Percentiles rank a stretch among this genome's conserved stretches.
These are phyloP conservation scores for Colletotrichum acutatum DNA, from an alignment of 2,329 filamentous ascomycete species.

Conservation along the genomic window DNA sequence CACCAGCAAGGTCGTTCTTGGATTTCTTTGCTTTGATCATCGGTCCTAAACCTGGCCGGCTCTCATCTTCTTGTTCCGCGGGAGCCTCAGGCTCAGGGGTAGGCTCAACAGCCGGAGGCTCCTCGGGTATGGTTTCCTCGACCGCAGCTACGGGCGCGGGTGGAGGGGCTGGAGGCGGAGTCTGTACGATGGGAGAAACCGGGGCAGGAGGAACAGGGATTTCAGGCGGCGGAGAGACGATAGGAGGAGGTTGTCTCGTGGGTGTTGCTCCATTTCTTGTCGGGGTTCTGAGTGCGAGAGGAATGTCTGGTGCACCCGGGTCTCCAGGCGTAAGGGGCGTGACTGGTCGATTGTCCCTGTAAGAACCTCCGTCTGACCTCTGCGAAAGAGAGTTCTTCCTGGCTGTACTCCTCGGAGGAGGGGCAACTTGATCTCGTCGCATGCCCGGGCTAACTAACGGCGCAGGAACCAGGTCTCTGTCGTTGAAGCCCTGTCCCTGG, in stretches of 20 bases:
- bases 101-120: constrained; percentile 34
- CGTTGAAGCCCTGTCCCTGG: constrained; percentile 54
- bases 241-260: constrained; percentile 14
- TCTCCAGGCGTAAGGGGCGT: constrained; percentile 34
- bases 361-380: constrained; percentile 45
- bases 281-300: constrained; percentile 25
- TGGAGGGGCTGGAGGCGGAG: constrained; percentile 9
- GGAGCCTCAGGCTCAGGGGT: constrained; percentile 41
- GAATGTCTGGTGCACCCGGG: constrained; percentile 3
- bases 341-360: constrained; percentile 45
- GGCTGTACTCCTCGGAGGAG: constrained; percentile 62
- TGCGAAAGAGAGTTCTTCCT: constrained; percentile 55
- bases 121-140: constrained; percentile 19
- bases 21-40: constrained; percentile 89
- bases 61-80: constrained; percentile 49
- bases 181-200: constrained; percentile 17
- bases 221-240: constrained; percentile 22
- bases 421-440: constrained; percentile 57
- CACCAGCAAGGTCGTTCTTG: constrained; percentile 77
- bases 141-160: constrained; percentile 7
- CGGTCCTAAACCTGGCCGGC: constrained; percentile 82
- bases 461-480: constrained; percentile 67
- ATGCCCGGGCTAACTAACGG: constrained; percentile 64
- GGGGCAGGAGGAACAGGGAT: constrained; percentile 23
- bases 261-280: constrained; percentile 28